Percentiles rank a stretch among this genome's conserved stretches.
phyloP scores from a whole-genome alignment of 306 rosid species.

The Sphenostylis stenocarpa region DNA sequence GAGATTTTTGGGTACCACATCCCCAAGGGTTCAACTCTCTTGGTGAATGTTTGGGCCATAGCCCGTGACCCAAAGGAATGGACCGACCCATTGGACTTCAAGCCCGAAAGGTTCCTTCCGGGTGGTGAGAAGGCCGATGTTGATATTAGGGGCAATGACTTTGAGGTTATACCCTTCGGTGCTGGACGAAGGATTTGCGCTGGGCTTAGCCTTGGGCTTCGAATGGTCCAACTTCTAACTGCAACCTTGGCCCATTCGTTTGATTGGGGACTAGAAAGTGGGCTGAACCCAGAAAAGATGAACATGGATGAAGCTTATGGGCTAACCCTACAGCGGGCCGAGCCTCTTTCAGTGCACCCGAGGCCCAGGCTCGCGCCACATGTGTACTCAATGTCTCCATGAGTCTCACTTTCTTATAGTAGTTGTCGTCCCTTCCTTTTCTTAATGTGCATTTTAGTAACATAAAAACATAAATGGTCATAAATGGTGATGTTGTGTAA shows the following conservation, averaged over 20 bases:
- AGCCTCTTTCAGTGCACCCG: conserved; percentile 54
- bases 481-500: neutral
- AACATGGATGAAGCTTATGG: conserved; percentile 86
- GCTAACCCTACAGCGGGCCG: conserved; percentile 65
- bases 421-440: neutral
- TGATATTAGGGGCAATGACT: conserved; percentile 67
- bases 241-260: conserved; percentile 68
- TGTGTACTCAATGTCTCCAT: conserved; percentile 28
- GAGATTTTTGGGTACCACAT: conserved; percentile 63
- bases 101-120: conserved; percentile 66
- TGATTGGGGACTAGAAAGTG: conserved; percentile 57
- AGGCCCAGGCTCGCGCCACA: conserved; percentile 45
- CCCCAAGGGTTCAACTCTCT: conserved; percentile 70
- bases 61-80: conserved; percentile 73
- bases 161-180: conserved; percentile 84
- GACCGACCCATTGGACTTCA: conserved; percentile 57
- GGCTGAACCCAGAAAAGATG: conserved; percentile 42
- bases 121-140: conserved; percentile 67
- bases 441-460: neutral
- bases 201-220: conserved; percentile 68
- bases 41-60: conserved; percentile 87
- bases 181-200: conserved; percentile 87
- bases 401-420: neutral
- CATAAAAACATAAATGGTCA: neutral
- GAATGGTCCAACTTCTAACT: conserved; percentile 66